A percentile compares a stretch with the other conserved stretches of the same genome.
Evolutionary conservation across 441 rosid species (phyloP).

Genomic region (Populus hybrid): DNA sequence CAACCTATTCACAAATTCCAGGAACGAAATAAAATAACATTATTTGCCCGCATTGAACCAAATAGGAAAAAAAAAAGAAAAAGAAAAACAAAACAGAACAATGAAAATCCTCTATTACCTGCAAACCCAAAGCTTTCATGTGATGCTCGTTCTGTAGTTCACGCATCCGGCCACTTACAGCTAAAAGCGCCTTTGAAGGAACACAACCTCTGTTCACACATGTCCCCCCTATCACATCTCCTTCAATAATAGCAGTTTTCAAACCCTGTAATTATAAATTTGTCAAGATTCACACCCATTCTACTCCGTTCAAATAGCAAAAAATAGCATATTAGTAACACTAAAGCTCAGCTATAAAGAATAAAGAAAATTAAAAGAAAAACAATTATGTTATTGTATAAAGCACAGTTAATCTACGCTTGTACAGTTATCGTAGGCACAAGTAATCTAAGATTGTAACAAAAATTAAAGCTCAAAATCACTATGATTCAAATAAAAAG

Average conservation of each 20-base stretch:
- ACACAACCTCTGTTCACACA: constrained; percentile 99
- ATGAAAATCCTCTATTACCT: constrained; percentile 40
- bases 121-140: constrained; percentile 90
- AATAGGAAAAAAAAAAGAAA: neutral
- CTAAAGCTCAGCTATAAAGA: neutral
- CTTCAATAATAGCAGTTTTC: constrained; percentile 91
- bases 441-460: neutral
- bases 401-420: neutral
- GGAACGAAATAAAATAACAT: constrained; percentile 1
- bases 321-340: neutral
- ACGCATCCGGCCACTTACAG: constrained; percentile 95
- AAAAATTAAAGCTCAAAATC: neutral
- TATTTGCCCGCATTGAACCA: neutral
- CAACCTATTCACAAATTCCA: constrained; percentile 45
- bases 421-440: neutral
- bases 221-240: constrained; percentile 97
- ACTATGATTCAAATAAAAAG: neutral
- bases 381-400: neutral
- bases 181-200: constrained; percentile 97
- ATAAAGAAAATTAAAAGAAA: neutral
- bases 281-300: neutral
- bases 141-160: constrained; percentile 93
- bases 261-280: constrained; percentile 51
- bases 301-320: neutral
- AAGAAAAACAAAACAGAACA: neutral